These are phyloP conservation scores for Leccinum boreale DNA, from an alignment of 768 basidiomycete genomes.

Conservation along the genomic window DNA sequence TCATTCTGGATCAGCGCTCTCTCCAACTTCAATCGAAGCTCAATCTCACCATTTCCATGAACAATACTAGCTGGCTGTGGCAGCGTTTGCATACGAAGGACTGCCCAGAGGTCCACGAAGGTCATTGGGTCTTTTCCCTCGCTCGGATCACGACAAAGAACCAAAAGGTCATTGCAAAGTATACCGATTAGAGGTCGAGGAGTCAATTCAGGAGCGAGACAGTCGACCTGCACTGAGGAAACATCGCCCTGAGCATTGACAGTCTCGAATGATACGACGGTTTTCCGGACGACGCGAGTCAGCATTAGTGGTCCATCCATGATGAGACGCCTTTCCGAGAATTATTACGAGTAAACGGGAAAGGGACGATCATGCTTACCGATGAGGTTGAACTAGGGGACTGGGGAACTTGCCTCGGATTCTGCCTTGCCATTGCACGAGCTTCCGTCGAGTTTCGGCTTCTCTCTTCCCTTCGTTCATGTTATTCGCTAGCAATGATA, in stretches of 20 bases:
- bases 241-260: constrained; percentile 74
- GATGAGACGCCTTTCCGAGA: constrained; percentile 67
- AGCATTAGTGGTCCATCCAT: constrained; percentile 87
- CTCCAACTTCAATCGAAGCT: neutral
- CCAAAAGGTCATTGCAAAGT: constrained; percentile 90
- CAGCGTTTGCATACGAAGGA: constrained; percentile 91
- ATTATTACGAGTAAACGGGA: constrained; percentile 6
- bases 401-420: constrained; percentile 93
- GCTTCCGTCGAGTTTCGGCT: constrained; percentile 84
- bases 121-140: constrained; percentile 73
- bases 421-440: constrained; percentile 87
- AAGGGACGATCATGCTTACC: constrained; percentile 43
- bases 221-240: constrained; percentile 84
- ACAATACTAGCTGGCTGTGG: constrained; percentile 89
- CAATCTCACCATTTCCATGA: constrained; percentile 69
- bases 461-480: constrained; percentile 99
- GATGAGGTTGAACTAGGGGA: constrained; percentile 97
- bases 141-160: constrained; percentile 84
- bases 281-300: constrained; percentile 89
- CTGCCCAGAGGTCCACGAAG: constrained; percentile 91
- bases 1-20: constrained; percentile 3
- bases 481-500: constrained; percentile 82
- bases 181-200: constrained; percentile 77
- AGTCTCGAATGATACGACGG: constrained; percentile 75
- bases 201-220: constrained; percentile 82